Evolutionary conservation across 352 stramenopile genomes (phyloP), one percentile per base, ranked within the genome.

Genomic region (Phytophthora pseudosyringae): DNA sequence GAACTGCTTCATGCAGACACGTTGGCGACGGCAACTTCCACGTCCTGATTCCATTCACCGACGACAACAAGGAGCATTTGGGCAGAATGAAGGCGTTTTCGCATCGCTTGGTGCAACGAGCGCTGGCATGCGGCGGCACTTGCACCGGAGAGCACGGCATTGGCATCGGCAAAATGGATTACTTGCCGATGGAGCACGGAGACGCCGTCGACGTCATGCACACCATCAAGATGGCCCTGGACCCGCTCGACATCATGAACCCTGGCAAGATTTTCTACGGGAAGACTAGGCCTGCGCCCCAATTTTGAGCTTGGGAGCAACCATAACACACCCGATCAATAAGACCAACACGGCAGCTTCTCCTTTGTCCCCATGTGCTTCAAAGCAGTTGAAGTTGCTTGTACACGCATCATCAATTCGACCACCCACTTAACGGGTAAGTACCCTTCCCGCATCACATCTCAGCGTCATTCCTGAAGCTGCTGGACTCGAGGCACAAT

Each of bases 21-120:
- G 81, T 96, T 25, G 88, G 97, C 9, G 97, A 99, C 68, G 97
- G 96, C 26, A 99, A 99, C 76, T 99, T 99, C 73, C 97, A 99
- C 73, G 95, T 94, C 40, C 97, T 99, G 62, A 76, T 99, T 40
- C 91, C 97, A 13, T 90, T 96, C 55, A 82, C 95, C 53, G 71
- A 73, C 26, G 80, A 96, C 49, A 86, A 98, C 59, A 75, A 88
- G 13, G 76, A 87, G 33, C 84, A 98, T 52, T 78, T 97, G 54
- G 55, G 72, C 5, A 88, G 88, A 62, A 84, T 98, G 38, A 83
- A 93, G 55, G 69, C 78, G 28, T 93, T 99, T 32, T 97, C 93
- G 57, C 79, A 91, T 54, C 81, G 81, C 2, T 71, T 94, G 18
- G 83, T 92, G 31, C 59, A 82, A 40, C 75, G 81, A 28, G 93